Conservation (phyloP, 2,329 filamentous ascomycete species). For the Beauveria bassiana region DNA sequence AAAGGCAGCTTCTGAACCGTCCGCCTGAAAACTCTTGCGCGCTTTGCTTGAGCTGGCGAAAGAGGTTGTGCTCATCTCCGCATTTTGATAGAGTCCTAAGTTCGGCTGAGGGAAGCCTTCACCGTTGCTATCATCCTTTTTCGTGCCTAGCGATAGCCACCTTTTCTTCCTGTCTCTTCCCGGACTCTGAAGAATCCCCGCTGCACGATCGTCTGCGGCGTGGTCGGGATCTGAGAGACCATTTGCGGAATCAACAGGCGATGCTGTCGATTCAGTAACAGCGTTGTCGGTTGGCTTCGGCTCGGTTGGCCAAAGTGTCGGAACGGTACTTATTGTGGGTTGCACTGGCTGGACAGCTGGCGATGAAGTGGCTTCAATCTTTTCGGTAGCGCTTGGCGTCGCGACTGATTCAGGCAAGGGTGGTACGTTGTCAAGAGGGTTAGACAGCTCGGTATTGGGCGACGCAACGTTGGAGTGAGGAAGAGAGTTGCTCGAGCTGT, state of each 20-base stretch:
- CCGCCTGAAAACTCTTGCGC: constrained; percentile 43
- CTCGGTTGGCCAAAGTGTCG: constrained; percentile 3
- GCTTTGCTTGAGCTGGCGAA: constrained; percentile 52
- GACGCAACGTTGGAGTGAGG: constrained; percentile 37
- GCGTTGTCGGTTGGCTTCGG: constrained; percentile 29
- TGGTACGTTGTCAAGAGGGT: constrained; percentile 35
- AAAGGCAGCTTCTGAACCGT: constrained; percentile 39
- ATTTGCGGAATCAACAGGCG: constrained; percentile 69
- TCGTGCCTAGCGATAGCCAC: constrained; percentile 61
- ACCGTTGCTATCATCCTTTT: constrained; percentile 48
- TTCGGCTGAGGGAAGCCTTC: constrained; percentile 36
- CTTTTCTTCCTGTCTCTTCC: constrained; percentile 65
- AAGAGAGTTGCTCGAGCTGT: constrained; percentile 80
- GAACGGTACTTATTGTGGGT: constrained; percentile 8
- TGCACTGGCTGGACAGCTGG: constrained; percentile 13
- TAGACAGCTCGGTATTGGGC: constrained; percentile 36
- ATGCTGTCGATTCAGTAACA: constrained; percentile 63
- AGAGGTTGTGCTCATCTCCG: constrained; percentile 60
- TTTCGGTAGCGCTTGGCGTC: constrained; percentile 13
- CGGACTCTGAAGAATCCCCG: constrained; percentile 32
- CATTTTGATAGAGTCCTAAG: constrained; percentile 55
- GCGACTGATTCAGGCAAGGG: constrained; percentile 14
- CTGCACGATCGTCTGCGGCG: constrained; percentile 46
- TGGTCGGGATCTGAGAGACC: constrained; percentile 77
- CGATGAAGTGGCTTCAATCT: constrained; percentile 4